Conservation (phyloP, 2,329 filamentous ascomycete species). For the Aspergillus sp. region DNA sequence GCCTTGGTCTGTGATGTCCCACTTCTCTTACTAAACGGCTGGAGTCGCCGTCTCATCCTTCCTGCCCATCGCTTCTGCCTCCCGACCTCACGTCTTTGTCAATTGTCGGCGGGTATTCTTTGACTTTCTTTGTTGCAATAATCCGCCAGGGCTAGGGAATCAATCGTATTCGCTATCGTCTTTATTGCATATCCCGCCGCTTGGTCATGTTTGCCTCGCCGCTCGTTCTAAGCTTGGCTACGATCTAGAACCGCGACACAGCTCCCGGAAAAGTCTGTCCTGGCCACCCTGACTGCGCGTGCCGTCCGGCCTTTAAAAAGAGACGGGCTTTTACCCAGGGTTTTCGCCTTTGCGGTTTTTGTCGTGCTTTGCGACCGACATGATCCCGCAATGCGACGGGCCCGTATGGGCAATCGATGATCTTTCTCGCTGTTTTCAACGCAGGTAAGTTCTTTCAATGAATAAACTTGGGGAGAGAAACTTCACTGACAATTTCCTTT, state of each 20-base stretch:
- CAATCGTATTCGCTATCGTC: not conserved
- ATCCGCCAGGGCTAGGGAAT: not conserved
- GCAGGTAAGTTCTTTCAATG: conserved; percentile 44
- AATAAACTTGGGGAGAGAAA: not conserved
- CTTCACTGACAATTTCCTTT: not conserved
- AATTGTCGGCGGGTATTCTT: not conserved
- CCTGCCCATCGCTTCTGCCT: not conserved
- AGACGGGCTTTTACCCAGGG: conserved; percentile 11
- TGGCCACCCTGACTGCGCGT: not conserved
- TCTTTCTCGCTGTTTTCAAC: conserved; percentile 62
- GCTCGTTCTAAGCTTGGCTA: conserved; percentile 2
- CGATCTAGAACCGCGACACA: conserved; percentile 3
- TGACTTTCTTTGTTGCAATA: not conserved
- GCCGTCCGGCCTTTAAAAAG: not conserved
- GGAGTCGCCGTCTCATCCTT: not conserved
- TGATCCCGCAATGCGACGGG: conserved; percentile 58
- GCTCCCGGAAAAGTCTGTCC: conserved; percentile 12
- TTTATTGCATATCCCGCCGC: not conserved
- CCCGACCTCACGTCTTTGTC: not conserved
- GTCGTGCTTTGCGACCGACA: conserved; percentile 26
- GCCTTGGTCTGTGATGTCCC: conserved; percentile 20
- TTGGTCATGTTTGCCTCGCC: conserved; percentile 8
- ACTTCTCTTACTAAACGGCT: conserved; percentile 14
- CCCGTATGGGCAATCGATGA: conserved; percentile 63
- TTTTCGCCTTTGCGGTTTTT: conserved; percentile 6